Conservation (phyloP, 495 filamentous ascomycete genomes). For the Xylaria grammica region DNA sequence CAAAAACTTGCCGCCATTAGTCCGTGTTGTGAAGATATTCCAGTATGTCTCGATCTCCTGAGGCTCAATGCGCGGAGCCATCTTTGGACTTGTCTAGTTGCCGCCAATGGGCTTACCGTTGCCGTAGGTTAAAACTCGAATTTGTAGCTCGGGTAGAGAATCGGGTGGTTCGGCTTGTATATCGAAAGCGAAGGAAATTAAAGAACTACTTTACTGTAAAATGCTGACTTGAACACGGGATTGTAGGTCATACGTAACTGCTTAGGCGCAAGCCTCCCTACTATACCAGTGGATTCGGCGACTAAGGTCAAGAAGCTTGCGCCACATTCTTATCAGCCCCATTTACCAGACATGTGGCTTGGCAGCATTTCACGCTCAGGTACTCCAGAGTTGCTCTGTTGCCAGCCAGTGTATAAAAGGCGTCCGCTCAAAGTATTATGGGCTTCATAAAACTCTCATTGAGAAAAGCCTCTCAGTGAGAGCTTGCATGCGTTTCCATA, state of each 20-base stretch:
- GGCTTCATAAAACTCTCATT: too few relatives aligned
- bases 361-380: too few relatives aligned
- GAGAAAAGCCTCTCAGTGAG: too few relatives aligned
- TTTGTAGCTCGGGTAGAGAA: background rate
- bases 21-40: slow-evolving; percentile 94
- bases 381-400: too few relatives aligned
- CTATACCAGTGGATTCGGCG: background rate
- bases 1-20: slow-evolving; percentile 80
- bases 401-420: too few relatives aligned
- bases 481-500: too few relatives aligned
- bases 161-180: background rate
- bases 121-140: background rate
- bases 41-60: slow-evolving; percentile 98
- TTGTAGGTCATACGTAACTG: slow-evolving; percentile 17
- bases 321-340: slow-evolving; percentile 5
- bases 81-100: slow-evolving; percentile 30
- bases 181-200: background rate
- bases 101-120: slow-evolving; percentile 4
- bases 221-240: background rate
- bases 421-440: too few relatives aligned
- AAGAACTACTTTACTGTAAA: background rate
- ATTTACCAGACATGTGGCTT: background rate
- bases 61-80: slow-evolving; percentile 87
- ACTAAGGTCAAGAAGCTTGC: background rate
- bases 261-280: slow-evolving; percentile 5